A percentile compares a stretch with the other conserved stretches of the same genome.
These are phyloP conservation scores for Moringa oleifera DNA, from an alignment of 345 rosid species.

Conservation along the genomic window DNA sequence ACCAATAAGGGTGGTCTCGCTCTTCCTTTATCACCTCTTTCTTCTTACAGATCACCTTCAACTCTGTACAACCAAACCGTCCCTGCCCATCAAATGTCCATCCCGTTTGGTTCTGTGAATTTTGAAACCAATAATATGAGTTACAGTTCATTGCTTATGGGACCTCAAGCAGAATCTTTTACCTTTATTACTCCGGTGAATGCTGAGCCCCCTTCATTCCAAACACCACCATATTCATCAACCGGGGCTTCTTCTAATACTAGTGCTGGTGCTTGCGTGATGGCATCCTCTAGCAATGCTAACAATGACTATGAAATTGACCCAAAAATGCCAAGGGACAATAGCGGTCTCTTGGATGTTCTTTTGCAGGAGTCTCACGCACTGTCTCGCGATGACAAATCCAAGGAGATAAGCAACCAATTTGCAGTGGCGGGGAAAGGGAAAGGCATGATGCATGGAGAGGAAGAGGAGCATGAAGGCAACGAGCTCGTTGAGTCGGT, in stretches of 20 bases:
- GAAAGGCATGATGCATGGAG: conserved; percentile 5
- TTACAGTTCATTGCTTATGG: conserved; percentile 54
- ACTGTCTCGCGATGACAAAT: conserved; percentile 25
- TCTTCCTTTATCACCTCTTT: conserved; percentile 27
- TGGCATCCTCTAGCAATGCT: not conserved
- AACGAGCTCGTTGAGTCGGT: not conserved
- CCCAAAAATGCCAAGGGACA: conserved; percentile 10
- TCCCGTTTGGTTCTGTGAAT: conserved; percentile 5
- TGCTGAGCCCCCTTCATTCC: conserved; percentile 48
- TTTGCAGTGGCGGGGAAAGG: conserved; percentile 20
- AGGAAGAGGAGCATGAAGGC: conserved; percentile 8
- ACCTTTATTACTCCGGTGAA: conserved; percentile 1
- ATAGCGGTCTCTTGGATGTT: conserved; percentile 53
- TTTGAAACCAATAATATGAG: conserved; percentile 21
- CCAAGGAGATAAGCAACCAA: not conserved
- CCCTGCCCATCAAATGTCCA: not conserved
- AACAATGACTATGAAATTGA: conserved; percentile 9
- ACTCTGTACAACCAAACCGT: conserved; percentile 13
- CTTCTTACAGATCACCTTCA: conserved; percentile 11
- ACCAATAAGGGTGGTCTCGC: conserved; percentile 14
- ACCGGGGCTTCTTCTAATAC: conserved; percentile 18
- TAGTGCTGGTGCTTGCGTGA: conserved; percentile 13
- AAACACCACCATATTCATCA: conserved; percentile 25
- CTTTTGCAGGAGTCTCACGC: conserved; percentile 48
- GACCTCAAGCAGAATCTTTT: conserved; percentile 22